Base-by-base conservation (phyloP, 495 filamentous ascomycete species). In the Lophium mytilinum region DNA sequence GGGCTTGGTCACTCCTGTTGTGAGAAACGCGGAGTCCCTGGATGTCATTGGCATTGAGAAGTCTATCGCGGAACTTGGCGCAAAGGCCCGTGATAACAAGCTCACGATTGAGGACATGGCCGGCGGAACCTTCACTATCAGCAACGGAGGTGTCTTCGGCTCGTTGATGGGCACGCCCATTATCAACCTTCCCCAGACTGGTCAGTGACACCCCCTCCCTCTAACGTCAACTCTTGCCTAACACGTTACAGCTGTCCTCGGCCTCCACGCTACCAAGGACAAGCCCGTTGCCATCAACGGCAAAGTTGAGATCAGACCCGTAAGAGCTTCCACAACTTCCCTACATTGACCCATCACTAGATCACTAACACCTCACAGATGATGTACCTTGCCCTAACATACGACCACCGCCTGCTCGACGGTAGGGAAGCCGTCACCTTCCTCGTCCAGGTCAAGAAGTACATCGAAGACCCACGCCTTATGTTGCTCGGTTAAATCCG, bases 81-180 rank as follows among this genome's bases (percentile, higher is more conserved):
- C 92, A 79, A 98, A 98, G 87, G 93, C 93, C 56, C 85, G 93
- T 49, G 90, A 98, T 62, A 87, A 86, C 71, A 98, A 97, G 75
- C 80, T 98, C 65, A 98, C 93, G 2, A 97, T 98, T 66, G 93
- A 98, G 74, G 93, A 98, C 69, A 97, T 98, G 94, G 93, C 94
- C 53, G 93, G 93, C 54, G 93, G 93, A 58, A 95, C 94, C 24
- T 98, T 97, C 75, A 98, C 93, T 46, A 98, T 98, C 75, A 95
- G 89, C 80, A 98, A 98, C 72, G 83, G 83, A 58, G 83, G 83
- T 62, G 83, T 87, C 48, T 87, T 87, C 65, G 85, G 85, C 34
- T 88, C 86, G 24, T 71, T 97, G 58, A 95, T 96, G 90, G 92
- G 92, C 30, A 98, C 93, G 0, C 93, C 93, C n/a, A 98, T 98